Evolutionary conservation across 2,329 filamentous ascomycete species (phyloP), one percentile per base, ranked within the genome.

Genomic region (Alternaria rosae): DNA sequence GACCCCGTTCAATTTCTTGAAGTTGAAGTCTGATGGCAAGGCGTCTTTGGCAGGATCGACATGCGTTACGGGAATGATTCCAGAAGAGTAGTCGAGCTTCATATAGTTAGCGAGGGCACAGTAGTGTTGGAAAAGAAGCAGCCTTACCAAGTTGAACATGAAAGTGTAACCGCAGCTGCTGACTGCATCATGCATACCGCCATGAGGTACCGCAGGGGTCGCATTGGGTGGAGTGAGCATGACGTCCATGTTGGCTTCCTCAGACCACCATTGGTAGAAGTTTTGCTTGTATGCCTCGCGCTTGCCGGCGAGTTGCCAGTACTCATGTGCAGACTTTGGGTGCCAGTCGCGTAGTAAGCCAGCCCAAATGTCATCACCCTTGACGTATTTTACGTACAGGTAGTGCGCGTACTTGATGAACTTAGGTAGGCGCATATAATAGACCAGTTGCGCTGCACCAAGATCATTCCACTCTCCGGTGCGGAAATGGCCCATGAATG

Each of bases 101-200:
- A 9, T 21, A 10, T 3, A 5, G 61, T 72, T 47, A 70, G 64
- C 20, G 38, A 38, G 4, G 4, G 17, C 41, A 13, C 7, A 30
- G 25, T 9, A 55, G 32, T 17, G 5, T 8, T 9, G 7, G n/a
- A 9, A 12, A 8, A 7, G 23, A 12, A 47, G 4, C n/a, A 43
- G 7, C 82, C 87, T 79, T 81, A 92, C 90, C 73, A 97, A 68
- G 72, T 97, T 97, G 82, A 95, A 98, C 58, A 97, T 80, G 76
- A 97, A 97, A 0, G 94, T 97, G 75, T 98, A 97, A 1, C 93
- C 93, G 72, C 94, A 97, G 68, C 90, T 92, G 65, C 91, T 91
- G 45, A 95, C 89, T 3, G 92, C 92, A 70, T 94, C 89, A 68
- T 88, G 87, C 93, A 97, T 97, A 0, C 89, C 93, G 48, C 89